Base-by-base conservation (phyloP, 495 filamentous ascomycete species). In the Podospora sp. region DNA sequence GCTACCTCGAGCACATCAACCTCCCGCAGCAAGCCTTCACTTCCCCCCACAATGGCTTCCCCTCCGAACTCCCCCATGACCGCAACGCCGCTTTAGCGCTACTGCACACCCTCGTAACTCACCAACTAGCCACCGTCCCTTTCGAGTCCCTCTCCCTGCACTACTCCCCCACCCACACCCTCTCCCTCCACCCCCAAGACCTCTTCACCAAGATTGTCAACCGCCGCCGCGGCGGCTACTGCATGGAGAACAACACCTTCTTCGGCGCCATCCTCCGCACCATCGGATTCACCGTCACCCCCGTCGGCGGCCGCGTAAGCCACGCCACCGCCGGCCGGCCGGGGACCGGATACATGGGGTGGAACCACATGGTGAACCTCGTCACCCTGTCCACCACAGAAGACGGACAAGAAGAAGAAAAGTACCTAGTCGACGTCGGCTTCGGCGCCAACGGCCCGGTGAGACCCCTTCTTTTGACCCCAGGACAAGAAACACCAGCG, bases 191-290 rank as follows among this genome's bases (percentile, higher is more conserved):
- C 26, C 85, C 86, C 0, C 73, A 86, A 24, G 76, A 80, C 33
- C 74, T 94, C 7, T 94, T 85, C 71, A 59, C 77, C 2, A 93
- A 93, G 75, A 83, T 94, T 25, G 84, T 93, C 26, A 76, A 68
- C 33, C 58, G 51, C 18, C 63, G 65, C 26, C 60, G 73, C 8
- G 92, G 92, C 3, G 91, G 91, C 0, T 92, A 93, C 69, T 94
- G 90, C 77, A 89, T 94, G 83, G 91, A 94, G 71, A 82, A 85
- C 61, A 93, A 89, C 72, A 79, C 81, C 35, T 85, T 93, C 58
- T 91, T 93, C 53, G 83, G 84, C 36, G 81, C 82, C 22, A 77
- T 93, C 16, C 77, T 96, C 16, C 77, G 85, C 22, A 85, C 80
- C 12, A 72, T 93, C 3, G 91, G 90, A 0, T 94, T 83, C 65